phyloP scores from a whole-genome alignment of 2,329 filamentous ascomycete species.

The Fusarium verticillioides region DNA sequence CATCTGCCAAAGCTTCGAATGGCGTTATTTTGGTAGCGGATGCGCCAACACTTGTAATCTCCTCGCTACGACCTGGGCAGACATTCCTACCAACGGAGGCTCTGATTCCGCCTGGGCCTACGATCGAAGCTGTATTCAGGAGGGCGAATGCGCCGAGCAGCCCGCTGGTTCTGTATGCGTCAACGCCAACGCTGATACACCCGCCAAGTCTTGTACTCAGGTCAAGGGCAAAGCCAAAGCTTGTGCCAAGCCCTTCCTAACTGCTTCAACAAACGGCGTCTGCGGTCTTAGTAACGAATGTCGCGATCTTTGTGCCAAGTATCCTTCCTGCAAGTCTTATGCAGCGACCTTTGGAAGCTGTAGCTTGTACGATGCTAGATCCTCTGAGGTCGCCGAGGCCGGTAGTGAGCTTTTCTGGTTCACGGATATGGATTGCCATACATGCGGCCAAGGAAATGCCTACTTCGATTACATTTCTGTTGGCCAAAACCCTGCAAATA shows the following conservation, averaged over 20 bases:
- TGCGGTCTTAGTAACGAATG: constrained; percentile 31
- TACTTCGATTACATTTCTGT: constrained; percentile 37
- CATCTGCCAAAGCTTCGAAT: constrained; percentile 36
- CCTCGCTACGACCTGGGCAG: constrained; percentile 2
- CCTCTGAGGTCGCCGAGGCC: constrained; percentile 25
- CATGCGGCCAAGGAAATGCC: constrained; percentile 26
- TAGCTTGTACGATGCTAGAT: constrained; percentile 22
- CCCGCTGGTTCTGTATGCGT: constrained; percentile 26
- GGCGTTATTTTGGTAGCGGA: constrained; percentile 20
- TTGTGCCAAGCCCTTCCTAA: constrained; percentile 34
- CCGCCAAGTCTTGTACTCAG: constrained; percentile 18
- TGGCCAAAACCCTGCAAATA: not conserved
- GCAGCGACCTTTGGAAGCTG: constrained; percentile 27
- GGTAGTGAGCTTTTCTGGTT: constrained; percentile 13
- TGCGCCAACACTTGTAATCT: constrained; percentile 33
- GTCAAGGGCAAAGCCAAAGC: constrained; percentile 28
- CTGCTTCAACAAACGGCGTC: not conserved
- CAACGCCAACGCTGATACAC: constrained; percentile 33
- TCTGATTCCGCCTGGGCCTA: constrained; percentile 27
- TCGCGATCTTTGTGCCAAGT: constrained; percentile 35
- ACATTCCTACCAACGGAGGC: constrained; percentile 14
- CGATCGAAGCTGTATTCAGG: constrained; percentile 32
- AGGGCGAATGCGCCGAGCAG: constrained; percentile 12
- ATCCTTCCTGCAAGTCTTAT: constrained; percentile 40
- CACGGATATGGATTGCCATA: constrained; percentile 35